Evolutionary conservation across 805 yeast genomes (phyloP).

Genomic region (Sugiyamaella smithiae): DNA sequence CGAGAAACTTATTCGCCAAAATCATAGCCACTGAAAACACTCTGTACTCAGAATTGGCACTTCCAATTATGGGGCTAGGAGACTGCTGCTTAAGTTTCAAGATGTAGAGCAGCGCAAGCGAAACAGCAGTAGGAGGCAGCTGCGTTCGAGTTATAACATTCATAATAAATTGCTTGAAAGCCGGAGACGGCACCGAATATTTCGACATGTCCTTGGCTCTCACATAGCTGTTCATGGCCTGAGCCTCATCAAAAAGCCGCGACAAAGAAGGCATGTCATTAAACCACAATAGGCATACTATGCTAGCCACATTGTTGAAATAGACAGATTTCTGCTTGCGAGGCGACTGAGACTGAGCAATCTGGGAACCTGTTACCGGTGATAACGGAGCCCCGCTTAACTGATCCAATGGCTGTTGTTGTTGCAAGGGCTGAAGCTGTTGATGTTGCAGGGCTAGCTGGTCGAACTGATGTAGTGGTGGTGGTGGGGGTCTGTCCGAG

Average conservation of each 20-base stretch:
- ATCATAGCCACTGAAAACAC: conserved; percentile 62
- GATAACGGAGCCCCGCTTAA: no score
- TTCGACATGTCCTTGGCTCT: not conserved
- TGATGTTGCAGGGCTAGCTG: no score
- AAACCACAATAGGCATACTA: conserved; percentile 35
- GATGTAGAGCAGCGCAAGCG: conserved; percentile 35
- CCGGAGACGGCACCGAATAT: conserved; percentile 21
- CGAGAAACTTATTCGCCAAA: conserved; percentile 85
- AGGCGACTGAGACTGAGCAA: not conserved
- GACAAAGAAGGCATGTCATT: conserved; percentile 20
- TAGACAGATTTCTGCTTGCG: conserved; percentile 14
- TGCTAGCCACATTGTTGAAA: conserved; percentile 27
- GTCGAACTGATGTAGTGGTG: no score
- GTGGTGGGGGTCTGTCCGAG: no score
- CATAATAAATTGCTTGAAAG: conserved; percentile 30
- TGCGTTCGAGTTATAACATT: conserved; percentile 31
- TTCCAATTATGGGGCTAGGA: conserved; percentile 25
- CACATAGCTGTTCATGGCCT: conserved; percentile 6
- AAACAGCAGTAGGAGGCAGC: conserved; percentile 32
- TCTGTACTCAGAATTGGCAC: conserved; percentile 36
- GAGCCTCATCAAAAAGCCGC: conserved; percentile 6
- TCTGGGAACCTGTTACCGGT: no score
- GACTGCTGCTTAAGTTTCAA: conserved; percentile 28
- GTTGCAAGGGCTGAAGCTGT: no score
- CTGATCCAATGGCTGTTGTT: no score